A percentile compares a stretch with the other conserved stretches of the same genome.
These are phyloP conservation scores for Trichoderma endophyticum DNA, from an alignment of 2,329 filamentous ascomycete species.

Conservation along the genomic window DNA sequence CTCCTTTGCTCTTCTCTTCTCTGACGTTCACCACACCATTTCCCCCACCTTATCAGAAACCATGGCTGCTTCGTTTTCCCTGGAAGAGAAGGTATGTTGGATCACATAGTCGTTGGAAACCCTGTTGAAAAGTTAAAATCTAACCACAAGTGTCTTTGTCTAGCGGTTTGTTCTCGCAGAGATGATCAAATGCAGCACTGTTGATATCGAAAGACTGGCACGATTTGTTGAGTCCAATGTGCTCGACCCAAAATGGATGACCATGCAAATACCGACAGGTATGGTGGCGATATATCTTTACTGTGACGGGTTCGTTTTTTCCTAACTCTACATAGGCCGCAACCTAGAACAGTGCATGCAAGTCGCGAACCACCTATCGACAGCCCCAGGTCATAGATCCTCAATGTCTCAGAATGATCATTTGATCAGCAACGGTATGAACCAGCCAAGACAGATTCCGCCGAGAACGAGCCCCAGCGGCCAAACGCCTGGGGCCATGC, in stretches of 20 bases:
- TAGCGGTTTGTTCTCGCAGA: conserved; percentile 58
- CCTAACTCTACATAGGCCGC: conserved; percentile 37
- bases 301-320: neutral
- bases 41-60: neutral
- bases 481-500: neutral
- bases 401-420: conserved; percentile 15
- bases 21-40: neutral
- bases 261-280: conserved; percentile 49
- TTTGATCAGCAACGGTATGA: neutral
- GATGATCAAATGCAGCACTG: conserved; percentile 54
- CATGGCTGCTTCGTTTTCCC: conserved; percentile 17
- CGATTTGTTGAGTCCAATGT: conserved; percentile 44
- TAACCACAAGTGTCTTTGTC: neutral
- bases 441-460: conserved; percentile 1
- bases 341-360: conserved; percentile 47
- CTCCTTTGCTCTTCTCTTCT: conserved; percentile 1
- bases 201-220: conserved; percentile 46
- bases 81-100: conserved; percentile 19
- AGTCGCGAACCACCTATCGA: conserved; percentile 38
- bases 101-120: neutral
- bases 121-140: neutral
- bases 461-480: conserved; percentile 6
- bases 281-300: conserved; percentile 23
- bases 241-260: conserved; percentile 45
- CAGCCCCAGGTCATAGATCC: conserved; percentile 14